Base-by-base conservation (phyloP, 1,284 basidiomycete species). In the Ganoderma meredithae region DNA sequence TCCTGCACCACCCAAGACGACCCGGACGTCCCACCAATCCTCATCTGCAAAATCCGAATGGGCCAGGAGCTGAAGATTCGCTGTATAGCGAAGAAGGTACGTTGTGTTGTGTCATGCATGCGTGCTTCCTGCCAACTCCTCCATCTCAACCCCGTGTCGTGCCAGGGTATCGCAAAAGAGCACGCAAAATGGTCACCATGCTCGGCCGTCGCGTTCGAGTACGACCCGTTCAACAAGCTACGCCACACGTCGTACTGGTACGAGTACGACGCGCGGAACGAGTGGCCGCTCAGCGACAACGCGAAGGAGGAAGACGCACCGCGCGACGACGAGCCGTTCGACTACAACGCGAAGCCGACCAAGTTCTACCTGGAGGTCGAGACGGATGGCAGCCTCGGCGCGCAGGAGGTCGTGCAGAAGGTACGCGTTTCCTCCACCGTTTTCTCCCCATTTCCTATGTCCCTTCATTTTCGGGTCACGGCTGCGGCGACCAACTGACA, bases 171-270 rank as follows among this genome's bases (percentile, higher is more conserved):
- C 70, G 96, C 96, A 9, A 98, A 99, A 83, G 96, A 99, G 78
- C 98, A 99, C 78, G 96, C 98, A 8, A 99, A 99, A 83, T 99
- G 97, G 96, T 98, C 96, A 0, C 97, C 98, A 15, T 94, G 96
- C 67, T 94, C 96, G 1, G 96, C 98, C 1, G 91, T 99, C 25
- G 91, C 93, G 1, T 99, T 98, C 75, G 98, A 99, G 82, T 99
- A 99, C 76, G 98, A 99, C 81, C 98, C 98, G 15, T 89, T 99
- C 83, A 99, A 99, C 84, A 95, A 95, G 79, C 85, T 99, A 40
- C 89, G 96, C 67, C 98, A 99, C 81, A 99, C 98, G 1, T 91
- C 94, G 3, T 91, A 98, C 80, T 99, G 98, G 98, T 96, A 88
- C 79, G 98, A 99, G 83, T 86, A 85, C 44, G 92, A 96, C 76